These are phyloP conservation scores for Protomyces lactucae-debilis DNA, from an alignment of 1,139 yeast species.

Conservation along the genomic window DNA sequence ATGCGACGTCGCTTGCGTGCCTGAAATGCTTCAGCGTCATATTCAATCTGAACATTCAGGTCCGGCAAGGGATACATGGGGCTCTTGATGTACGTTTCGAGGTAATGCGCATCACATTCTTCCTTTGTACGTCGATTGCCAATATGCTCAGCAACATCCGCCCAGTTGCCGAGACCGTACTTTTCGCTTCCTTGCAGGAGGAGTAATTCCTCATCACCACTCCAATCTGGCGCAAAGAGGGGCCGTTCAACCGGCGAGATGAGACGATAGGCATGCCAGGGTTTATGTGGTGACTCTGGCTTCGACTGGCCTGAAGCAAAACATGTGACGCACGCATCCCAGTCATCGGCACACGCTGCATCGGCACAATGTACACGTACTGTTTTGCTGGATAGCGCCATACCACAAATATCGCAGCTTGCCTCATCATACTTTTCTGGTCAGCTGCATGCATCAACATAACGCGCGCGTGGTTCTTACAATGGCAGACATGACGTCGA, in stretches of 20 bases:
- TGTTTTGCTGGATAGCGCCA: slow-evolving; percentile 37
- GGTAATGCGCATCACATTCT: slow-evolving; percentile 82
- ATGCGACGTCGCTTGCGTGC: slow-evolving; percentile 64
- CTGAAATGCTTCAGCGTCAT: slow-evolving; percentile 66
- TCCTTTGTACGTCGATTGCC: slow-evolving; percentile 81
- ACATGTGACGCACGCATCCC: slow-evolving; percentile 94
- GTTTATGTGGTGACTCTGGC: slow-evolving; percentile 69
- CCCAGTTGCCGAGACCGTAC: slow-evolving; percentile 94
- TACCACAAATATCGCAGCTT: slow-evolving; percentile 92
- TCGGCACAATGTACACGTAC: slow-evolving; percentile 25
- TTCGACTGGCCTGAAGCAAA: slow-evolving; percentile 78
- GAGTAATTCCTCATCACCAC: slow-evolving; percentile 92
- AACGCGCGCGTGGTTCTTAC: not conserved
- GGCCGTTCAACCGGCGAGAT: slow-evolving; percentile 96
- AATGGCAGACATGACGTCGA: slow-evolving; percentile 16
- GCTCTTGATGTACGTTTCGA: slow-evolving; percentile 62
- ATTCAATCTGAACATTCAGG: slow-evolving; percentile 62
- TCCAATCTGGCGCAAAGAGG: slow-evolving; percentile 86
- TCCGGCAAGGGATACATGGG: slow-evolving; percentile 63
- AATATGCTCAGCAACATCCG: slow-evolving; percentile 88
- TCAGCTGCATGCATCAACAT: not conserved
- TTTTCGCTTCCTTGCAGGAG: slow-evolving; percentile 89
- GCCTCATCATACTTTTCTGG: slow-evolving; percentile 44
- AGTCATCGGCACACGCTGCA: slow-evolving; percentile 50
- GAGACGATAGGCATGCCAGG: slow-evolving; percentile 87